These are phyloP conservation scores for Pythium sp. DNA, from an alignment of 352 stramenopile species.

Conservation along the genomic window DNA sequence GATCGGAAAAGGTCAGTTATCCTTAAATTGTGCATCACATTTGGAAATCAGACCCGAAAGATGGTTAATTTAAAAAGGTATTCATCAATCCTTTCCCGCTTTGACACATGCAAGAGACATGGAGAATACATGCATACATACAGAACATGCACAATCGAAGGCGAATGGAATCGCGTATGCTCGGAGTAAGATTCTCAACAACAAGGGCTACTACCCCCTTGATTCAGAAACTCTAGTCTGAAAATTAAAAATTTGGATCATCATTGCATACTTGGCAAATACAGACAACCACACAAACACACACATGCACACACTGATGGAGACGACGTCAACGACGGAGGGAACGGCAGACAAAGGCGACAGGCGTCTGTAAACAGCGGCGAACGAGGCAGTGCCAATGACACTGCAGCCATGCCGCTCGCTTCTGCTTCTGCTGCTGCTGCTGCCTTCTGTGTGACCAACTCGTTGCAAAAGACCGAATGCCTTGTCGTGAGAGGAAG, in stretches of 20 bases:
- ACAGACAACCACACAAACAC: conserved; percentile 13
- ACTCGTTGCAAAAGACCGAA: conserved; percentile 10
- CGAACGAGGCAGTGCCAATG: neutral
- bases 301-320: neutral
- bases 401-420: neutral
- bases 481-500: neutral
- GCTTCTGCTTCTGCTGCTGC: neutral
- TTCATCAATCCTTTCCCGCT: conserved; percentile 68
- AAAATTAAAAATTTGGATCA: conserved; percentile 79
- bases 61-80: conserved; percentile 84
- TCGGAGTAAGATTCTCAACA: conserved; percentile 74
- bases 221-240: conserved; percentile 92
- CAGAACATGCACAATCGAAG: conserved; percentile 6
- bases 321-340: neutral
- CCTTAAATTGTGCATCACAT: conserved; percentile 76
- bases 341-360: neutral
- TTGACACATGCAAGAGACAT: neutral
- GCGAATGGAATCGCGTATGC: conserved; percentile 43
- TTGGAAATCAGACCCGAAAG: conserved; percentile 90
- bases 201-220: conserved; percentile 83
- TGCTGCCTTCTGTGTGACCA: neutral
- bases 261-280: conserved; percentile 56
- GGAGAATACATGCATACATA: conserved; percentile 5
- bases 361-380: no score
- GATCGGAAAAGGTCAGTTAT: conserved; percentile 72